phyloP scores from a whole-genome alignment of 805 yeast species.

The Myxozyma neotropica region DNA sequence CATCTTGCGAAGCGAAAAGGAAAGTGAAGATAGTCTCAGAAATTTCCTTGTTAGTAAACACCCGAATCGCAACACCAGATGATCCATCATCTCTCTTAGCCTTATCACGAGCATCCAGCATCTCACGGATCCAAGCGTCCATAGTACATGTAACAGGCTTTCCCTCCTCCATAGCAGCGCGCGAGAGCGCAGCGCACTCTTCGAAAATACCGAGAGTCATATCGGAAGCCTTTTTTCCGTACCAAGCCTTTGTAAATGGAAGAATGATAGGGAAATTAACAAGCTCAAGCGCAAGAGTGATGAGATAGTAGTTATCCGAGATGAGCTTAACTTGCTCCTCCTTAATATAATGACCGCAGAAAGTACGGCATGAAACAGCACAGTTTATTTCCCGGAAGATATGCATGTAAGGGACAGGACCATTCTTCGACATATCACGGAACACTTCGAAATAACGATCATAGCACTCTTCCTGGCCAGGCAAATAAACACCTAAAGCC shows the following conservation, averaged over 20 bases:
- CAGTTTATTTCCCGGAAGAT: slow-evolving; percentile 95
- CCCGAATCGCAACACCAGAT: slow-evolving; percentile 64
- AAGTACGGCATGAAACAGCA: slow-evolving; percentile 88
- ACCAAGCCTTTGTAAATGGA: slow-evolving; percentile 97
- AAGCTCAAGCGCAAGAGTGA: slow-evolving; percentile 94
- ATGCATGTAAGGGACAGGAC: slow-evolving; percentile 80
- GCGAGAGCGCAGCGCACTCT: slow-evolving; percentile 84
- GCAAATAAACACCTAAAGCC: slow-evolving; percentile 83
- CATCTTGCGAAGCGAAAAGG: slow-evolving; percentile 97
- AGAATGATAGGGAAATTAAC: slow-evolving; percentile 96
- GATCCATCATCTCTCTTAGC: slow-evolving; percentile 47
- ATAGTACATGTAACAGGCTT: slow-evolving; percentile 84
- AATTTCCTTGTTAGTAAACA: slow-evolving; percentile 85
- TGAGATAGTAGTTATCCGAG: slow-evolving; percentile 88
- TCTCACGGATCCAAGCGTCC: slow-evolving; percentile 91
- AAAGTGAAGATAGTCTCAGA: slow-evolving; percentile 97
- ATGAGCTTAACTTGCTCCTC: slow-evolving; percentile 85
- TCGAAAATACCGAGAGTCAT: slow-evolving; percentile 91
- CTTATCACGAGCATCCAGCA: slow-evolving; percentile 69
- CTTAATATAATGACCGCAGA: slow-evolving; percentile 93
- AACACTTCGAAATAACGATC: slow-evolving; percentile 76
- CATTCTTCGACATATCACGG: slow-evolving; percentile 55
- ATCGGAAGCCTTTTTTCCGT: slow-evolving; percentile 91
- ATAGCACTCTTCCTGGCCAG: slow-evolving; percentile 80
- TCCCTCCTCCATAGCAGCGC: slow-evolving; percentile 72